A percentile compares a stretch with the other conserved stretches of the same genome.
Conservation (phyloP, 768 basidiomycete genomes). For the Mrakia gelida region DNA sequence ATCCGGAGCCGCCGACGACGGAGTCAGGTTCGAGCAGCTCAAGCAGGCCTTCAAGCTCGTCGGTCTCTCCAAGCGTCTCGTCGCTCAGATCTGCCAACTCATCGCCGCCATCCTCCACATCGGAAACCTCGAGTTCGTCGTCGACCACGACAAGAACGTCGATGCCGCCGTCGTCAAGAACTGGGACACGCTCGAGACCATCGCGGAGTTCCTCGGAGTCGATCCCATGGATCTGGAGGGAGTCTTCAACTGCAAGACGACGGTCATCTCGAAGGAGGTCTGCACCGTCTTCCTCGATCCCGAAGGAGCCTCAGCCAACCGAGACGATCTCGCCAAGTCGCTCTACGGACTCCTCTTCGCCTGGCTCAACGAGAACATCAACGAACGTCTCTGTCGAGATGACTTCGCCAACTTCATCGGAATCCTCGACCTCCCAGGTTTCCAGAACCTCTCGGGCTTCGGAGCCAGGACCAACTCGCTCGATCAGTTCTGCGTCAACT, state of each 20-base stretch:
- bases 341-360: conserved; percentile 91
- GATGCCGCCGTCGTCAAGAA: conserved; percentile 92
- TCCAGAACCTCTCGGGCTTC: conserved; percentile 66
- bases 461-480: conserved; percentile 77
- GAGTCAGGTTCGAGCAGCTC: conserved; percentile 83
- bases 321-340: conserved; percentile 89
- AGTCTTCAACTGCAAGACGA: conserved; percentile 83
- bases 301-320: conserved; percentile 85
- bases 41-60: conserved; percentile 90
- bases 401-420: conserved; percentile 80
- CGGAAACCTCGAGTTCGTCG: conserved; percentile 87
- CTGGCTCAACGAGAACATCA: conserved; percentile 95
- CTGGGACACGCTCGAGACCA: conserved; percentile 69
- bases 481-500: conserved; percentile 95
- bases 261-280: conserved; percentile 90
- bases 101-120: conserved; percentile 93
- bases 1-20: conserved; percentile 58
- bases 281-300: conserved; percentile 94
- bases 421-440: conserved; percentile 87
- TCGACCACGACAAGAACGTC: conserved; percentile 76
- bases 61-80: conserved; percentile 86
- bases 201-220: conserved; percentile 88
- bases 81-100: conserved; percentile 92
- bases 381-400: conserved; percentile 87
- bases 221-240: conserved; percentile 65